Evolutionary conservation across 164 flowering plant species (phyloP).

Genomic region (Aristolochia fimbriata): DNA sequence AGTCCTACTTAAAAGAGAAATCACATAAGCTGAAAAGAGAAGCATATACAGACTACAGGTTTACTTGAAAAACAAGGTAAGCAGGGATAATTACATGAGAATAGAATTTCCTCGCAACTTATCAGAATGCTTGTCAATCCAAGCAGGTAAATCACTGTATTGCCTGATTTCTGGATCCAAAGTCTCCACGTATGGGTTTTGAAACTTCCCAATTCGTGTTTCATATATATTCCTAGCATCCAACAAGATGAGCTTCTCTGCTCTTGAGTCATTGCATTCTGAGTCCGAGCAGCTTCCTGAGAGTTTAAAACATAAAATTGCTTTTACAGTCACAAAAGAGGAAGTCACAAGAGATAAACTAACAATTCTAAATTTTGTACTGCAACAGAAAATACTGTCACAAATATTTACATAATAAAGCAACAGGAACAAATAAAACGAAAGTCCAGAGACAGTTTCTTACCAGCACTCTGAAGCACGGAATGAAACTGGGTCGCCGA

Average conservation of each 20-base stretch:
- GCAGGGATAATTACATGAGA: constrained; percentile 53
- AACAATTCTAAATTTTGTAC: not conserved
- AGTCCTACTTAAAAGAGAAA: no score
- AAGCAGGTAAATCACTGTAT: constrained; percentile 80
- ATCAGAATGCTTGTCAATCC: constrained; percentile 72
- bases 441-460: not conserved
- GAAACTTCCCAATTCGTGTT: constrained; percentile 90
- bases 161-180: constrained; percentile 88
- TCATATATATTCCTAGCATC: constrained; percentile 95
- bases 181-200: constrained; percentile 55
- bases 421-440: not conserved
- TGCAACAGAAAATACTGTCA: not conserved
- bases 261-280: not conserved
- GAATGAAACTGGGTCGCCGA: constrained; percentile 85
- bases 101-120: constrained; percentile 52
- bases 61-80: no score
- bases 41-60: no score
- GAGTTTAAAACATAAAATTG: not conserved
- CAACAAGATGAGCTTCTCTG: constrained; percentile 39
- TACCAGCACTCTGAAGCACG: constrained; percentile 59
- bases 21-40: no score
- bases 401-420: not conserved
- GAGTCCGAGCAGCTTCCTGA: constrained; percentile 9
- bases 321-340: constrained; percentile 26
- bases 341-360: not conserved